Conservation (phyloP, 306 rosid genomes). For the Dicorynia guianensis region DNA sequence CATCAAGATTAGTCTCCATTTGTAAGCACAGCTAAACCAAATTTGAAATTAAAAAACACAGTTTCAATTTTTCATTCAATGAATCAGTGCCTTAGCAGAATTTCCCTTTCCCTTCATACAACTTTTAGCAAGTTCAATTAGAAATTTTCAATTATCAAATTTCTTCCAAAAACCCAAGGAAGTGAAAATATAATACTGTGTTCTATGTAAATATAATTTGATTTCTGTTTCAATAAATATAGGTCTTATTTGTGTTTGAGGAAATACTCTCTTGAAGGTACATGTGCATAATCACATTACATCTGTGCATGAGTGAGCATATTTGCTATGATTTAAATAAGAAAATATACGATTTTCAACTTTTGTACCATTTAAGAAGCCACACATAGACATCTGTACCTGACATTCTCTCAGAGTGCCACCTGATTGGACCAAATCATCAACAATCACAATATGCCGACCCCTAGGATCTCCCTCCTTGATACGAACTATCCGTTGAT, state of each 20-base stretch:
- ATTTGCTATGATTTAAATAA: slow-evolving; percentile 25
- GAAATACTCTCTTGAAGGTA: no score
- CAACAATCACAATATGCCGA: slow-evolving; percentile 93
- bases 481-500: slow-evolving; percentile 84
- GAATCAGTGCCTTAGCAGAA: neutral
- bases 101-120: neutral
- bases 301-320: neutral
- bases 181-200: neutral
- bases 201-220: no score
- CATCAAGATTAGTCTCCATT: neutral
- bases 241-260: no score
- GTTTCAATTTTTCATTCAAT: neutral
- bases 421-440: slow-evolving; percentile 99
- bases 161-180: neutral
- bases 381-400: slow-evolving; percentile 55
- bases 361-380: slow-evolving; percentile 16
- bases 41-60: neutral
- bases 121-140: neutral
- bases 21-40: neutral
- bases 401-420: slow-evolving; percentile 96
- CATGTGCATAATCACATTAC: neutral
- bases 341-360: slow-evolving; percentile 15
- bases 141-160: neutral
- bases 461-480: slow-evolving; percentile 93
- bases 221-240: no score